Evolutionary conservation across 306 rosid genomes (phyloP).

Genomic region (Cercis canadensis): DNA sequence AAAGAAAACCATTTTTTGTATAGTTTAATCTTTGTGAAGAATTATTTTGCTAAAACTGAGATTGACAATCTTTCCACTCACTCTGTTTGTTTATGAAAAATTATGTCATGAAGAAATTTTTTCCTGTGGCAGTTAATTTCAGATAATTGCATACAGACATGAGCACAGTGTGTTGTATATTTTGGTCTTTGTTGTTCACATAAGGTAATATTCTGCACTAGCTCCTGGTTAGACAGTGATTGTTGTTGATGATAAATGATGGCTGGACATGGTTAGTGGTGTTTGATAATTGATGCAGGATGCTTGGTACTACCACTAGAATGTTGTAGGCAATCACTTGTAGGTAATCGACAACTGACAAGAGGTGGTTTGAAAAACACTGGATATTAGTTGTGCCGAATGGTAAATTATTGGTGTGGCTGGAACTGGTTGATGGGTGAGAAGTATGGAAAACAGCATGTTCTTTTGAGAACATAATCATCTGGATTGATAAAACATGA

Average conservation of each 20-base stretch:
- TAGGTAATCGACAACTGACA: not conserved
- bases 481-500: too few species aligned
- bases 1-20: too few species aligned
- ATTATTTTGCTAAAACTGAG: too few species aligned
- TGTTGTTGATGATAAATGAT: conserved; percentile 4
- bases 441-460: too few species aligned
- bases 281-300: not conserved
- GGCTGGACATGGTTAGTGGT: not conserved
- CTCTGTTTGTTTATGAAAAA: not conserved
- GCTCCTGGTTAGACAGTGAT: not conserved
- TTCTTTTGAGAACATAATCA: too few species aligned
- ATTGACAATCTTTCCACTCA: too few species aligned
- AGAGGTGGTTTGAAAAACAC: conserved; percentile 16
- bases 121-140: not conserved
- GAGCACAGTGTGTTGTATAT: not conserved
- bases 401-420: not conserved
- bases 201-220: not conserved
- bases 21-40: too few species aligned
- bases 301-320: too few species aligned
- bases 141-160: not conserved
- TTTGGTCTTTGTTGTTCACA: conserved; percentile 1
- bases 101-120: not conserved
- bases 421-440: too few species aligned
- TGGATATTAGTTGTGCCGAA: conserved; percentile 10
- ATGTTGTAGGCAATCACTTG: not conserved